These are phyloP conservation scores for Pouteria campechiana DNA, from an alignment of 179 eudicot genomes.

Conservation along the genomic window DNA sequence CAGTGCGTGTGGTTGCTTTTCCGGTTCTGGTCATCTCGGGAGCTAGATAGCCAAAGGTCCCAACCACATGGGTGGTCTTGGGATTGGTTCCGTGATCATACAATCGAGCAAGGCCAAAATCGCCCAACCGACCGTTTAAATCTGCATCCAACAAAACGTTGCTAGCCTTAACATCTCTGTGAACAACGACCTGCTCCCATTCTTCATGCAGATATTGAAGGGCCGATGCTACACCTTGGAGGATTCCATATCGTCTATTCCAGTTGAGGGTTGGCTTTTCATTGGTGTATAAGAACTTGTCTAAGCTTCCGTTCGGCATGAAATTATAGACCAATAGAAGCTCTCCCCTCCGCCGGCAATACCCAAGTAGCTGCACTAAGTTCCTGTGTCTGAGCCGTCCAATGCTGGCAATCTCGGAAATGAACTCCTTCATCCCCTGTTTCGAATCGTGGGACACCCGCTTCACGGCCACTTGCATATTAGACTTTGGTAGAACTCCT, in stretches of 20 bases:
- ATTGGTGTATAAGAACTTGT: conserved; percentile 10
- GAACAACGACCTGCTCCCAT: conserved; percentile 26
- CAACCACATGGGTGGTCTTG: conserved; percentile 23
- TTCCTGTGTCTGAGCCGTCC: conserved; percentile 22
- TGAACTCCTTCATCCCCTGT: conserved; percentile 31
- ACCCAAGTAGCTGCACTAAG: conserved; percentile 28
- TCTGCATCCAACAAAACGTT: conserved; percentile 21
- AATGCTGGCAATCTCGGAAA: conserved; percentile 17
- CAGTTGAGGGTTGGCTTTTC: conserved; percentile 4
- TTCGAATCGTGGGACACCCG: conserved; percentile 25
- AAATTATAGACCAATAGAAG: conserved; percentile 23
- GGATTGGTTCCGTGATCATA: conserved; percentile 19
- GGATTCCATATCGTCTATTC: conserved; percentile 10
- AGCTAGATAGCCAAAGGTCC: conserved; percentile 26
- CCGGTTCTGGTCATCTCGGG: conserved; percentile 15
- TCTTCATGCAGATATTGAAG: conserved; percentile 23
- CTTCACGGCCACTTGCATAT: background rate
- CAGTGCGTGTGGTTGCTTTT: conserved; percentile 8
- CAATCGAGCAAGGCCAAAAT: conserved; percentile 22
- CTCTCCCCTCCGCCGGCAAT: conserved; percentile 23
- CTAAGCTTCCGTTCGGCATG: conserved; percentile 29
- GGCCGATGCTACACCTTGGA: conserved; percentile 24
- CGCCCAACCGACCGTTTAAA: conserved; percentile 16
- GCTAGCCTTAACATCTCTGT: conserved; percentile 28
- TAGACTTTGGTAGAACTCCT: background rate